Percentiles rank a stretch among this genome's conserved stretches.
These are phyloP conservation scores for Thymus mandschuricus DNA, from an alignment of 257 asterid genomes.

Conservation along the genomic window DNA sequence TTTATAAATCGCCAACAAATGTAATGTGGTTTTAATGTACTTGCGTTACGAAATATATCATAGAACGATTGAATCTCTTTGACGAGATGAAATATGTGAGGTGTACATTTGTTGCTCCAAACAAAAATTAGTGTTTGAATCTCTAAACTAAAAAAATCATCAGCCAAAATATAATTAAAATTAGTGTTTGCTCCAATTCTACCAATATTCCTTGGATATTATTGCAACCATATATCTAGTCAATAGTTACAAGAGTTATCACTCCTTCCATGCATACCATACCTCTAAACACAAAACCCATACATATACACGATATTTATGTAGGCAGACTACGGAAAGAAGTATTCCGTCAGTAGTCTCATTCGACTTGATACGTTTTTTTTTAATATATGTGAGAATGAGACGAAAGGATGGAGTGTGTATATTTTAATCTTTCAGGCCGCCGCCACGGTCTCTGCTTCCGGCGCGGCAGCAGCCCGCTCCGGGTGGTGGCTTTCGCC, in stretches of 20 bases:
- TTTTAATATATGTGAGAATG: no score
- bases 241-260: background rate
- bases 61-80: no score
- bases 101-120: no score
- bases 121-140: no score
- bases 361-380: no score
- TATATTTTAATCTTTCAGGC: conserved; percentile 16
- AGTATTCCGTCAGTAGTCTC: no score
- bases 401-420: no score
- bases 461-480: conserved; percentile 19
- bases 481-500: conserved; percentile 33
- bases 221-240: background rate
- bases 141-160: background rate
- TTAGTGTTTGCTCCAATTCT: background rate
- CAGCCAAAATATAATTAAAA: background rate
- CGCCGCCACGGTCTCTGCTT: conserved; percentile 31
- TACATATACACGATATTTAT: background rate
- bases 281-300: conserved; percentile 7
- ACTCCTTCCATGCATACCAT: conserved; percentile 10
- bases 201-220: background rate
- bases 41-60: no score
- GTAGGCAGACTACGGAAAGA: background rate
- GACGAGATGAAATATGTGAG: no score
- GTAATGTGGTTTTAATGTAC: no score
- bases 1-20: no score